Percentiles rank a stretch among this genome's conserved stretches.
These are phyloP conservation scores for Gamsiella multidivaricata DNA, from an alignment of 192 early-diverging fungal species.

Conservation along the genomic window DNA sequence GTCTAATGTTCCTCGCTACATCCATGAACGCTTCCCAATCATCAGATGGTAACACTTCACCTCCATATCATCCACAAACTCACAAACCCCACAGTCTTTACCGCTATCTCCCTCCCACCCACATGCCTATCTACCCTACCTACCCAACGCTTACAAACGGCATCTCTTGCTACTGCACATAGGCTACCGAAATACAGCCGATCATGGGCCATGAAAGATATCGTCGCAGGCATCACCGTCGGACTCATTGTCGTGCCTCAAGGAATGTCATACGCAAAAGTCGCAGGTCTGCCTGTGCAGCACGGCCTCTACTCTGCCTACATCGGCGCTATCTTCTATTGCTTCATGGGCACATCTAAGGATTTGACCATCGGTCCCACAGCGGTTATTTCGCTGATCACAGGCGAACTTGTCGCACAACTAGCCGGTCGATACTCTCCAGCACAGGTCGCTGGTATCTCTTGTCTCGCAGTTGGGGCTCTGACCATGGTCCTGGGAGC, in stretches of 20 bases:
- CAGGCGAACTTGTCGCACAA: slow-evolving; percentile 21
- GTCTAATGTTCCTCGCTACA: slow-evolving; percentile 9
- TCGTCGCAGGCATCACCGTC: slow-evolving; percentile 78
- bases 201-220: slow-evolving; percentile 57
- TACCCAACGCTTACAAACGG: not conserved
- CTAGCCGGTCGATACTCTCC: not conserved
- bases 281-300: slow-evolving; percentile 71
- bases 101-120: not conserved
- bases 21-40: slow-evolving; percentile 19
- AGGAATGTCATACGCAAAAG: slow-evolving; percentile 73
- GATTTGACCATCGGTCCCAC: slow-evolving; percentile 77
- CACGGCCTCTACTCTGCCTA: slow-evolving; percentile 81
- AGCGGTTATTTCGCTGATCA: slow-evolving; percentile 31
- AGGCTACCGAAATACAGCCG: slow-evolving; percentile 27
- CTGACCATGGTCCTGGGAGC: slow-evolving; percentile 76
- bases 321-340: slow-evolving; percentile 68
- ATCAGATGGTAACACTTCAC: slow-evolving; percentile 4
- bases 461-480: slow-evolving; percentile 80
- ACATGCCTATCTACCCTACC: not conserved
- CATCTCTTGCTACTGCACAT: not conserved
- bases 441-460: slow-evolving; percentile 60
- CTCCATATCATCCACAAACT: not conserved
- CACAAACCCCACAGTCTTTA: not conserved
- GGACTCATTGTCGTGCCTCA: slow-evolving; percentile 78
- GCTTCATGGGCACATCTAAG: slow-evolving; percentile 79